Evolutionary conservation across 129 eudicot genomes (phyloP).

Genomic region (Pittosporum tobira): DNA sequence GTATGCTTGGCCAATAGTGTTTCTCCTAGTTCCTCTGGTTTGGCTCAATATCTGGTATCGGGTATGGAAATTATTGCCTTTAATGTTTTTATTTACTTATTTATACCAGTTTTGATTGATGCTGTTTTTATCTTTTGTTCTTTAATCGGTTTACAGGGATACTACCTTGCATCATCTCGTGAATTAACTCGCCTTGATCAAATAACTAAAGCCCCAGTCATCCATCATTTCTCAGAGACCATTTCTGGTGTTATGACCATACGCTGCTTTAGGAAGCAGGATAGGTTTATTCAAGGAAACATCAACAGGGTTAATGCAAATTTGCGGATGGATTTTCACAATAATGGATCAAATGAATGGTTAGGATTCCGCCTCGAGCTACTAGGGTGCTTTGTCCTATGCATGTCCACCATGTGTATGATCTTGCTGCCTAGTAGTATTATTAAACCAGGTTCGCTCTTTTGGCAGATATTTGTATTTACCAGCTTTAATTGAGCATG

Average conservation of each 20-base stretch:
- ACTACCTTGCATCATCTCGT: slow-evolving; percentile 60
- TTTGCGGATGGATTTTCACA: slow-evolving; percentile 61
- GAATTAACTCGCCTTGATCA: slow-evolving; percentile 61
- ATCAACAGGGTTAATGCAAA: slow-evolving; percentile 45
- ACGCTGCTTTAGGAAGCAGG: slow-evolving; percentile 31
- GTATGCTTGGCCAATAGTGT: slow-evolving; percentile 64
- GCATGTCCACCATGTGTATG: slow-evolving; percentile 48
- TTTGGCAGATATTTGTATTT: background rate
- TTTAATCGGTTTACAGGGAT: slow-evolving; percentile 33
- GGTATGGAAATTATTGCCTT: slow-evolving; percentile 27
- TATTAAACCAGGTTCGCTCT: slow-evolving; percentile 41
- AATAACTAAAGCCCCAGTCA: slow-evolving; percentile 64
- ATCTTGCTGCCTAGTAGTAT: slow-evolving; percentile 44
- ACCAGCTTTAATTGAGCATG: too few species aligned
- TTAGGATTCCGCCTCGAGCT: slow-evolving; percentile 63
- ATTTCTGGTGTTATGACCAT: slow-evolving; percentile 54
- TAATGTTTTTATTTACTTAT: background rate
- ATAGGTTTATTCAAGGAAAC: slow-evolving; percentile 39
- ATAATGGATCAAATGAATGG: slow-evolving; percentile 61
- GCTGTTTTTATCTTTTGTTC: too few species aligned
- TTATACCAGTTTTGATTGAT: too few species aligned
- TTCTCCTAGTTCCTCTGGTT: slow-evolving; percentile 46
- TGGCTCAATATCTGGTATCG: slow-evolving; percentile 79
- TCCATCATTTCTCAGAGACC: slow-evolving; percentile 65
- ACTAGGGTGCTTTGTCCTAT: slow-evolving; percentile 50